Base-by-base conservation (phyloP, 1,284 basidiomycete species). In the Ceratobasidium sp. region DNA sequence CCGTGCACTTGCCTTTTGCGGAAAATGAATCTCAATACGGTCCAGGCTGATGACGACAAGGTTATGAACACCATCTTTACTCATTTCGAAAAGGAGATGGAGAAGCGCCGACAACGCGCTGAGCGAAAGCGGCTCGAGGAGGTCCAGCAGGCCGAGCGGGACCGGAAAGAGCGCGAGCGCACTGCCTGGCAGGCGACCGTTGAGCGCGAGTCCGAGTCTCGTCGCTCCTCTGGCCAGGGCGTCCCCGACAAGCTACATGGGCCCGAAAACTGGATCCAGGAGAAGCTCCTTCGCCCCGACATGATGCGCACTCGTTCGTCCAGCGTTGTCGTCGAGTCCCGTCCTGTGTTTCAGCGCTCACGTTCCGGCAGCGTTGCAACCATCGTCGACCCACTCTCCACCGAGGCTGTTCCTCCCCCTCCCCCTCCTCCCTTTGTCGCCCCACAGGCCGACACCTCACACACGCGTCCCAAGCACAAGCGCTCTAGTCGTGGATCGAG, bases 11-110 rank as follows among this genome's bases (percentile, higher is more conserved):
- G 22, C 47, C 45, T 17, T 25, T 40, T 47, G 13, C 8, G 40
- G 35, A 12, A 13, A 25, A 31, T 25, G 25, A 64, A 52, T 52
- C 60, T 64, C 45, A 64, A 29, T 45, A n/a, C 31, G 50, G 52
- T 67, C 49, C 43, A 67, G 62, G 27, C 62, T 43, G 62, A 67
- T 67, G 62, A 67, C 62, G 62, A 67, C 52, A 67, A 67, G 20
- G 27, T 50, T 10, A 67, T 45, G 50, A 67, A 27, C 20, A 15
- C 62, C 10, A 53, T 53, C 8, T 29, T 67, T 32, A 12, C 62
- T 8, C 27, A 27, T 17, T 55, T 67, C 15, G 64, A 67, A 15
- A 50, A 54, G 35, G 49, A 38, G 17, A 67, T 67, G 62, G 62
- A 67, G n/a, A 54, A 67, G 50, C 34, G 31, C 7, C 31, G 53